Evolutionary conservation across 352 stramenopile species (phyloP), one percentile per base, ranked within the genome.

Genomic region (Phytophthora crassamura): DNA sequence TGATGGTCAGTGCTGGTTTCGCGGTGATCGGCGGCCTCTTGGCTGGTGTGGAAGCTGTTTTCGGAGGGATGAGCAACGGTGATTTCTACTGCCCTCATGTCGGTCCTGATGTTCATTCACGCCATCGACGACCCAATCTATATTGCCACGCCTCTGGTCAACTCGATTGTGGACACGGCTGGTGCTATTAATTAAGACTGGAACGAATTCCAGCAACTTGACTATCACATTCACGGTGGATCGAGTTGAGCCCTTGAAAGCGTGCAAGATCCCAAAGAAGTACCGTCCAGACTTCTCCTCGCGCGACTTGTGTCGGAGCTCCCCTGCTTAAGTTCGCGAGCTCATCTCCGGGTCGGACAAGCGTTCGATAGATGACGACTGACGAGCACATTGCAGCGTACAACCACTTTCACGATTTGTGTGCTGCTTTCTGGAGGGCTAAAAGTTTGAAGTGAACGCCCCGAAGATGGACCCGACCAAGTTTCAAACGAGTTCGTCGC

Each of bases 91-190:
- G 40, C 59, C 0, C 40, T 74, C 12, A 20, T 74, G 33, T 66
- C 59, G 4, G 65, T 69, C 11, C 53, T 74, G 4, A 56, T 74
- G 46, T 74, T 74, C 22, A 64, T 74, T 20, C 65, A 74, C 41
- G 50, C 55, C 4, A 66, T 74, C 22, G 65, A 74, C 34, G 59
- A 74, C 33, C 65, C 65, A 12, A 65, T 73, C 38, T 68, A 60
- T 15, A 67, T 73, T n/a, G 59, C 69, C 38, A 74, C 66, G 2
- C 66, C 66, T 5, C 60, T 74, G 4, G 30, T 74, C 47, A 69
- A 39, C 4, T 69, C 59, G 2, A 61, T 74, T 39, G 52, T 74
- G 7, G 38, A 70, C 36, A 62, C 59, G 15, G 53, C 60, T 2
- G 51, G 36, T 14, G 46, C 40, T 4, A n/a, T n/a, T n/a, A n/a